Base-by-base conservation (phyloP, 352 stramenopile species). In the Thalassiosira exigua region DNA sequence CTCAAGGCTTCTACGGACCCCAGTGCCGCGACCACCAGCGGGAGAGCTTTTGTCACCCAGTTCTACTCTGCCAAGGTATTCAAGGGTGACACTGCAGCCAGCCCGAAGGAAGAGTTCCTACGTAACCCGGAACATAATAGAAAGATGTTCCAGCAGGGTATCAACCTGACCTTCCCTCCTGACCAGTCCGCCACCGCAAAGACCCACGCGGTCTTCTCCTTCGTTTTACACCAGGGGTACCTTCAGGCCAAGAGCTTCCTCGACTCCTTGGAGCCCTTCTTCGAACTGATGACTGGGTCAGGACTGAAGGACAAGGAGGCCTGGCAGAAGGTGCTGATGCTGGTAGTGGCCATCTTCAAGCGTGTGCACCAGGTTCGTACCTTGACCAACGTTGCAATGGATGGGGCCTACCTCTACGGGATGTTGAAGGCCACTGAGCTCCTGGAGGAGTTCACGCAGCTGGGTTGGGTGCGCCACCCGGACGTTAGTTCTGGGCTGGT, bases 381-480 rank as follows among this genome's bases (percentile, higher is more conserved):
- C n/a, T n/a, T n/a, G n/a, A n/a, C n/a, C n/a, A n/a, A n/a, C n/a
- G n/a, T n/a, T n/a, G n/a, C n/a, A n/a, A n/a, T n/a, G n/a, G n/a
- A n/a, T n/a, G n/a, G n/a, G n/a, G 3, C 52, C 26, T 51, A 51
- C 32, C 46, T 64, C 5, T 48, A 64, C 50, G 51, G 58, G 1
- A 67, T 67, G 58, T 29, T 67, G 4, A n/a, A 11, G 5, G 58
- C 58, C 19, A 54, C 33, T 22, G 33, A 67, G 19, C 33, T 67
- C 0, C 36, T 67, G 1, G 21, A 29, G 22, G 2, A 22, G 1
- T 67, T 21, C 21, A 39, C 36, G 1, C 7, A 29, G 3, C 11
- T 66, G 32, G 56, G 56, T 2, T 66, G 27, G 27, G 48, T 66
- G 32, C 27, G 32, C 21, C 56, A 66, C 30, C 32, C 56, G 2